A percentile compares a stretch with the other conserved stretches of the same genome.
These are phyloP conservation scores for Licmophora abbreviata DNA, from an alignment of 108 stramenopile species.

Conservation along the genomic window DNA sequence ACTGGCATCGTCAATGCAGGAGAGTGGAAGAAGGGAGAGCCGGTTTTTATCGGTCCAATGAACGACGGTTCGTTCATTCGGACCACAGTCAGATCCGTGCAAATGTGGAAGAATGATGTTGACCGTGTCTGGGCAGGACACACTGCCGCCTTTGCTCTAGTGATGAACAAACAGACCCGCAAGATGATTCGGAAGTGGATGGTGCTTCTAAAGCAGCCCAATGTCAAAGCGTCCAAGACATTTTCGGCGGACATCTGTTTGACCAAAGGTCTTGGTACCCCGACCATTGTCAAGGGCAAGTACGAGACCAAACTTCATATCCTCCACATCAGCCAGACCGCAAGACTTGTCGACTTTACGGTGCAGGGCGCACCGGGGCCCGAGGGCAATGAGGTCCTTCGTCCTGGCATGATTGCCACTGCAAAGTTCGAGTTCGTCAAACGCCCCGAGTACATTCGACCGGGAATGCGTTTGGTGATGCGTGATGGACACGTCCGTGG, in stretches of 20 bases:
- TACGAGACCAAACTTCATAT: not conserved
- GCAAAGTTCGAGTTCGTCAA: too few relatives aligned
- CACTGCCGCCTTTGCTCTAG: conserved; percentile 10
- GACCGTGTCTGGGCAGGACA: conserved; percentile 8
- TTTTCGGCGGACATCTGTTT: not conserved
- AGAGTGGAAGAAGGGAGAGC: conserved; percentile 2
- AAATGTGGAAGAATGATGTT: conserved; percentile 10
- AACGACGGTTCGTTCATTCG: conserved; percentile 10
- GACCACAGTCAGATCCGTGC: conserved; percentile 10
- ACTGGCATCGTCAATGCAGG: conserved; percentile 35
- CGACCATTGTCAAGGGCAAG: conserved; percentile 1
- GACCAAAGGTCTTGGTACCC: not conserved
- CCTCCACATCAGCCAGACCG: too few relatives aligned
- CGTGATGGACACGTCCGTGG: conserved; percentile 84
- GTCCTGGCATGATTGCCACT: too few relatives aligned
- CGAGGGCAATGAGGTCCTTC: too few relatives aligned
- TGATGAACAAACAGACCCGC: conserved; percentile 15
- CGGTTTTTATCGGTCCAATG: conserved; percentile 9
- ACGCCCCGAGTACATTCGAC: conserved; percentile 81
- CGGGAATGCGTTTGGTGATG: conserved; percentile 84
- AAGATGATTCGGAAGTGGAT: too few relatives aligned
- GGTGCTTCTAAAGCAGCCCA: not conserved
- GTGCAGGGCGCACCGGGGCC: too few relatives aligned
- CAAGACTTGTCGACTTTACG: too few relatives aligned
- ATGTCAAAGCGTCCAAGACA: not conserved